These are phyloP conservation scores for Podospora appendiculata DNA, from an alignment of 495 filamentous ascomycete genomes.

Conservation along the genomic window DNA sequence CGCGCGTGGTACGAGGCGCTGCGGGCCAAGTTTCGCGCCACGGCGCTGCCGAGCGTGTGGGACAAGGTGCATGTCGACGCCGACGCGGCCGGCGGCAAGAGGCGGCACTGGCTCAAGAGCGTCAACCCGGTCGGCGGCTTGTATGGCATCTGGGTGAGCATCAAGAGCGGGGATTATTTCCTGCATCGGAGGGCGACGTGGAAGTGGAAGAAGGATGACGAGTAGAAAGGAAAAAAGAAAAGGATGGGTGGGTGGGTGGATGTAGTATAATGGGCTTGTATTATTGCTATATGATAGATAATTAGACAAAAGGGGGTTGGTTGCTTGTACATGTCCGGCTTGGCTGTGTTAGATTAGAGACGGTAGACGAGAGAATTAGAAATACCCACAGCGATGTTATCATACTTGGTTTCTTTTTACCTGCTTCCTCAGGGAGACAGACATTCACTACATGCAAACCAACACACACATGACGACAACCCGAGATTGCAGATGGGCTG, in stretches of 20 bases:
- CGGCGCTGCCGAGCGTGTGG: slow-evolving; percentile 45
- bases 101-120: slow-evolving; percentile 29
- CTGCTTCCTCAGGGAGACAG: no score
- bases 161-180: slow-evolving; percentile 47
- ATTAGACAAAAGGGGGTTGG: no score
- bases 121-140: slow-evolving; percentile 45
- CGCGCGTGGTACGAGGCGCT: slow-evolving; percentile 43
- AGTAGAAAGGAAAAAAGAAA: background rate
- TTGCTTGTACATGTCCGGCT: no score
- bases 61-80: slow-evolving; percentile 46
- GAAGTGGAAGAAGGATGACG: slow-evolving; percentile 32
- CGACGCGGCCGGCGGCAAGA: slow-evolving; percentile 14
- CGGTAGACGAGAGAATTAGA: no score
- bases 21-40: slow-evolving; percentile 43
- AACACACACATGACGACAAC: no score
- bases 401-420: no score
- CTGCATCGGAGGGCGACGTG: slow-evolving; percentile 44
- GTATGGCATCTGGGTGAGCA: slow-evolving; percentile 48
- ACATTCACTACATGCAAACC: no score
- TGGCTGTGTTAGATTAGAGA: no score
- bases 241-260: background rate
- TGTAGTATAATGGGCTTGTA: no score
- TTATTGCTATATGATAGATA: no score
- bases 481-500: no score
- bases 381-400: no score